Evolutionary conservation across 2,329 filamentous ascomycete genomes (phyloP).

Genomic region (Xylariaceae sp.): DNA sequence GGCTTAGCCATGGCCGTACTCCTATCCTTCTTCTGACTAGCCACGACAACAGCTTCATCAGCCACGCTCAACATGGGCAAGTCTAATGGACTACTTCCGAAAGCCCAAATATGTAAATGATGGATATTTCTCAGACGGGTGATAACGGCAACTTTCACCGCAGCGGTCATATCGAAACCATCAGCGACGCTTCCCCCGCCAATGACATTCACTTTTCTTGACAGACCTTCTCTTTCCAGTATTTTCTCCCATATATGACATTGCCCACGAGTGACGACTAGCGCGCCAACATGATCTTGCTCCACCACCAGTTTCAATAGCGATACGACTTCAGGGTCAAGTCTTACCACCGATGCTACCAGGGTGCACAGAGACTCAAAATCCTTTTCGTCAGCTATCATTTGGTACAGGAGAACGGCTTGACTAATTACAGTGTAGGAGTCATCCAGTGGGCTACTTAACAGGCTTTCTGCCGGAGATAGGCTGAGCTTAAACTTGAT

Average conservation of each 20-base stretch:
- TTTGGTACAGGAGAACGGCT: constrained; percentile 59
- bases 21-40: constrained; percentile 52
- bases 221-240: constrained; percentile 51
- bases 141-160: constrained; percentile 58
- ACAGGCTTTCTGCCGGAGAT: constrained; percentile 52
- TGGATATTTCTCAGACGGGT: constrained; percentile 45
- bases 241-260: constrained; percentile 62
- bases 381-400: constrained; percentile 42
- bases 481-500: not conserved
- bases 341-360: constrained; percentile 48
- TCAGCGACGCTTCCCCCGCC: constrained; percentile 57
- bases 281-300: constrained; percentile 48
- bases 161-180: constrained; percentile 57
- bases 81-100: constrained; percentile 67
- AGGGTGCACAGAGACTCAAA: constrained; percentile 55
- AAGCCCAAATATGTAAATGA: constrained; percentile 55
- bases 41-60: constrained; percentile 61
- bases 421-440: constrained; percentile 62
- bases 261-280: constrained; percentile 64
- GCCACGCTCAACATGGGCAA: constrained; percentile 62
- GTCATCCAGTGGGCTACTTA: constrained; percentile 55
- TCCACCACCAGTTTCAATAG: constrained; percentile 48
- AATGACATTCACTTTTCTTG: constrained; percentile 54
- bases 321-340: constrained; percentile 56
- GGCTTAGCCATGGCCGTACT: constrained; percentile 60